phyloP scores from a whole-genome alignment of 1,284 basidiomycete genomes.

The Ceratobasidium sp. region DNA sequence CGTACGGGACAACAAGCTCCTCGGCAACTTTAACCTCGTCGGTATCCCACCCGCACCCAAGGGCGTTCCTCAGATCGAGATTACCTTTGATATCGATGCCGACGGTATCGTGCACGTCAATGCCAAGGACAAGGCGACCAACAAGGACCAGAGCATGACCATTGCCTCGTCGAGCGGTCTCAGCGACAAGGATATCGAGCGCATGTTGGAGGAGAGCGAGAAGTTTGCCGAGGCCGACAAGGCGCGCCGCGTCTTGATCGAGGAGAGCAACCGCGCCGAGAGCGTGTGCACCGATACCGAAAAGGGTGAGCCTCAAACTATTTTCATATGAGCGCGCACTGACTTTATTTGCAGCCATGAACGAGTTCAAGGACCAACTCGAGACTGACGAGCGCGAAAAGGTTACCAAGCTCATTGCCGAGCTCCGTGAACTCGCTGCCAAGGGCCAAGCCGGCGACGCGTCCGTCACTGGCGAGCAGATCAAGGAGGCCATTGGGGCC shows the following conservation, averaged over 20 bases:
- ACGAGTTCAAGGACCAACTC: slow-evolving; percentile 97
- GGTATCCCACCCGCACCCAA: slow-evolving; percentile 98
- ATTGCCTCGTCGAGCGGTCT: slow-evolving; percentile 98
- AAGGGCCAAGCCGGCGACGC: slow-evolving; percentile 91
- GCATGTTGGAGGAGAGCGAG: slow-evolving; percentile 95
- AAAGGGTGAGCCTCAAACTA: slow-evolving; percentile 72
- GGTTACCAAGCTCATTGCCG: slow-evolving; percentile 83
- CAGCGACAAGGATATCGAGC: slow-evolving; percentile 95
- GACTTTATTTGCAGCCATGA: slow-evolving; percentile 67
- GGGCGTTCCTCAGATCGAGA: slow-evolving; percentile 98
- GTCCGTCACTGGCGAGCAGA: slow-evolving; percentile 80
- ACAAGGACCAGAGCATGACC: slow-evolving; percentile 97
- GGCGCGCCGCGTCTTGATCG: slow-evolving; percentile 85
- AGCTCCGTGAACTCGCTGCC: slow-evolving; percentile 87
- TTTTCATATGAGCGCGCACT: not conserved
- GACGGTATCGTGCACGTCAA: slow-evolving; percentile 97
- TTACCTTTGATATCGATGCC: slow-evolving; percentile 98
- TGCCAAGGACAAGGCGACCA: slow-evolving; percentile 84
- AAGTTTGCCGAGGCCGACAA: slow-evolving; percentile 92
- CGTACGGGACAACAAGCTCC: slow-evolving; percentile 97
- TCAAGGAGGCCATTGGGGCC: slow-evolving; percentile 93
- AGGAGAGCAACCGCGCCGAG: slow-evolving; percentile 97
- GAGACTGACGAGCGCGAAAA: slow-evolving; percentile 92
- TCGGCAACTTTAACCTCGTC: slow-evolving; percentile 98
- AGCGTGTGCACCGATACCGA: slow-evolving; percentile 94